Evolutionary conservation across 208 protist genomes (phyloP).

Genomic region (Phytomonas sp.): DNA sequence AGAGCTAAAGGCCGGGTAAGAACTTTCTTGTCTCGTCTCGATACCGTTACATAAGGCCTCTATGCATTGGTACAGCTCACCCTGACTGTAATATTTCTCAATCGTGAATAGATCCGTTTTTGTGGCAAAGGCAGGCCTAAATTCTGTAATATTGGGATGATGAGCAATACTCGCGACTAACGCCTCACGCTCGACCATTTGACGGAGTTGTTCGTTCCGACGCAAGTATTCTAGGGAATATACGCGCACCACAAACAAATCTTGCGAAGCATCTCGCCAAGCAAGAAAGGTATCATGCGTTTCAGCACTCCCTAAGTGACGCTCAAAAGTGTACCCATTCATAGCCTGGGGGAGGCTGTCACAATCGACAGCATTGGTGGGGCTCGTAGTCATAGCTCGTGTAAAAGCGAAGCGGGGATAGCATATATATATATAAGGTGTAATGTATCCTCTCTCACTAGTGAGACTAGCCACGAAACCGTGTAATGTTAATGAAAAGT

Average conservation of each 20-base stretch:
- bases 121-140: slow-evolving; percentile 31
- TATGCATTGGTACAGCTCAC: slow-evolving; percentile 50
- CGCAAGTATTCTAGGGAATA: slow-evolving; percentile 54
- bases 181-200: slow-evolving; percentile 45
- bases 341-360: slow-evolving; percentile 22
- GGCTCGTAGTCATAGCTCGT: neutral
- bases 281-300: slow-evolving; percentile 64
- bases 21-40: neutral
- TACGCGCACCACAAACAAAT: slow-evolving; percentile 41
- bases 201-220: slow-evolving; percentile 29
- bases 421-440: neutral
- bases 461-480: neutral
- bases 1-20: neutral
- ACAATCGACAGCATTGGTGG: neutral
- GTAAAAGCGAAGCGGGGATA: neutral
- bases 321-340: slow-evolving; percentile 43
- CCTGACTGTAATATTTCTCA: slow-evolving; percentile 45
- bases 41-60: slow-evolving; percentile 14
- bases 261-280: neutral
- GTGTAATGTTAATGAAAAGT: neutral
- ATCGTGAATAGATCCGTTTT: slow-evolving; percentile 49
- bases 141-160: slow-evolving; percentile 40
- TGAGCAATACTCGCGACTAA: slow-evolving; percentile 26
- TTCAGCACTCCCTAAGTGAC: slow-evolving; percentile 29
- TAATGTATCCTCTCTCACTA: neutral